A percentile compares a stretch with the other conserved stretches of the same genome.
Evolutionary conservation across 2,329 filamentous ascomycete species (phyloP).

Genomic region (Dactylonectria estremocensis): DNA sequence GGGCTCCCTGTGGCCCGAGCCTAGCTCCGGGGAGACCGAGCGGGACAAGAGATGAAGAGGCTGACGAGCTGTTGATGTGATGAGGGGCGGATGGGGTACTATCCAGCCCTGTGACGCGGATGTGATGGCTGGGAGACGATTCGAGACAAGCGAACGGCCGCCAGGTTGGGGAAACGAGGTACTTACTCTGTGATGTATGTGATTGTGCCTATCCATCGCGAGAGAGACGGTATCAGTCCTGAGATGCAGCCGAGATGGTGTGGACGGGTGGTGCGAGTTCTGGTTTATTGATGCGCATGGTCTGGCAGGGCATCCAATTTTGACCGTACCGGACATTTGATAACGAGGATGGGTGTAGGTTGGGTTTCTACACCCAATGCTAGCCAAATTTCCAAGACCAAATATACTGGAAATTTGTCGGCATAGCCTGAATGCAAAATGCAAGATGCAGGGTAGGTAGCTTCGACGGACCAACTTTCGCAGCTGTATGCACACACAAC

Average conservation of each 20-base stretch:
- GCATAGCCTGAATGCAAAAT: not conserved
- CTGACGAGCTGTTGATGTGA: not conserved
- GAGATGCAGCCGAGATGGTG: not conserved
- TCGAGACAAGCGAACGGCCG: constrained; percentile 3
- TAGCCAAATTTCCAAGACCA: not conserved
- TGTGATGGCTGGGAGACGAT: constrained; percentile 16
- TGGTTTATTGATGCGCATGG: not conserved
- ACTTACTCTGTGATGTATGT: not conserved
- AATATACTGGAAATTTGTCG: not conserved
- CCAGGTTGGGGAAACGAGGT: constrained; percentile 14
- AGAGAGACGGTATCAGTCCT: not conserved
- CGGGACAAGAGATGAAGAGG: constrained; percentile 24
- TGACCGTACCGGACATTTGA: not conserved
- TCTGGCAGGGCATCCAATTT: not conserved
- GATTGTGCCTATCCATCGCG: not conserved
- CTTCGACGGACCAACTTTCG: not conserved
- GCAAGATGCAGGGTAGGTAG: not conserved
- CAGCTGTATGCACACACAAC: not conserved
- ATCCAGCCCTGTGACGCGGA: constrained; percentile 9
- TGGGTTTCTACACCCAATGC: not conserved
- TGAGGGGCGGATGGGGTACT: constrained; percentile 1
- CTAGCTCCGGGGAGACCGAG: constrained; percentile 37
- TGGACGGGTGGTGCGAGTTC: not conserved
- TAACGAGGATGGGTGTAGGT: not conserved
- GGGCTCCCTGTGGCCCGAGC: constrained; percentile 34